Conservation (phyloP, 805 yeast species). For the Torulaspora microellipsoides region DNA sequence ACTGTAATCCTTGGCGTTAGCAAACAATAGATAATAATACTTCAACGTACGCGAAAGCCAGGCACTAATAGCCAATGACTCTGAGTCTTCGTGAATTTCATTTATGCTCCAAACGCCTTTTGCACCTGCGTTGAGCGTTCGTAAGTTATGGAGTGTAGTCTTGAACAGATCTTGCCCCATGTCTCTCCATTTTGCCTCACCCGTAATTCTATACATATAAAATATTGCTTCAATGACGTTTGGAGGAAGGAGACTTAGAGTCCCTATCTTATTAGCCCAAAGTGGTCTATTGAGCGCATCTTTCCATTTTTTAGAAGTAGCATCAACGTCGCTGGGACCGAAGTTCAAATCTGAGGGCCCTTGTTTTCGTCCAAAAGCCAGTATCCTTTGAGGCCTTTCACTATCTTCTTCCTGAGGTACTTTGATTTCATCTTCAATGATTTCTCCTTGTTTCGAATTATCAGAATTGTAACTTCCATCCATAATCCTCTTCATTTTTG, state of each 20-base stretch:
- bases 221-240: slow-evolving; percentile 59
- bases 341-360: slow-evolving; percentile 5
- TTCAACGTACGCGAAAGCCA: slow-evolving; percentile 60
- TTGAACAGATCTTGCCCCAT: slow-evolving; percentile 49
- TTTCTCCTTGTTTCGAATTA: slow-evolving; percentile 2
- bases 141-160: slow-evolving; percentile 33
- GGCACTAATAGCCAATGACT: slow-evolving; percentile 39
- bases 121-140: slow-evolving; percentile 32
- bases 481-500: slow-evolving; percentile 21
- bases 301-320: slow-evolving; percentile 13
- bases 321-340: slow-evolving; percentile 12
- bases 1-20: slow-evolving; percentile 40
- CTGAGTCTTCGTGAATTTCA: slow-evolving; percentile 31
- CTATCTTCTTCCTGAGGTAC: slow-evolving; percentile 4
- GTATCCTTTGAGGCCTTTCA: slow-evolving; percentile 4
- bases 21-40: slow-evolving; percentile 48
- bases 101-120: slow-evolving; percentile 40
- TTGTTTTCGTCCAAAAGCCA: slow-evolving; percentile 6
- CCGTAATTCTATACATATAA: slow-evolving; percentile 55
- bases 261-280: slow-evolving; percentile 32
- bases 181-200: slow-evolving; percentile 52
- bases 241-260: slow-evolving; percentile 49
- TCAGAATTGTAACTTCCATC: slow-evolving; percentile 18
- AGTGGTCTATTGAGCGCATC: slow-evolving; percentile 34
- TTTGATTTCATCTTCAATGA: slow-evolving; percentile 3